Conservation (phyloP, 2,329 filamentous ascomycete species). For the Cladosporium sp. region DNA sequence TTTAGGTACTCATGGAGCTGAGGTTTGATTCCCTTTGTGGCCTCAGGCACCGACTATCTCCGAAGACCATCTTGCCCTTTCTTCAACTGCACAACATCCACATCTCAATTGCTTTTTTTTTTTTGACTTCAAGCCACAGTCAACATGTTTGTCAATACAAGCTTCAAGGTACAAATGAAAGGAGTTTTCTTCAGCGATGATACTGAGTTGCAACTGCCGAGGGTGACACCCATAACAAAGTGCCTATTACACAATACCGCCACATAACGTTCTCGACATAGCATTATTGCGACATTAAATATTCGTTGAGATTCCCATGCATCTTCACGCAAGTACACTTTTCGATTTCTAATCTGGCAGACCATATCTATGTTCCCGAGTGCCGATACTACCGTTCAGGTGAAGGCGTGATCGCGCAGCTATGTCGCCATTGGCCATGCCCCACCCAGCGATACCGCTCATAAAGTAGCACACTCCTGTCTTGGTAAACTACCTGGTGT, state of each 20-base stretch:
- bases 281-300: background rate
- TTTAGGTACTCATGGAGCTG: no score
- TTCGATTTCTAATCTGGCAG: conserved; percentile 5
- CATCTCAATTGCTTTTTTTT: background rate
- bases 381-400: conserved; percentile 3
- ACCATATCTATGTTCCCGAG: background rate
- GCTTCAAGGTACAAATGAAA: no score
- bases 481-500: background rate
- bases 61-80: background rate
- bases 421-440: conserved; percentile 21
- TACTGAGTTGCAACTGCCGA: background rate
- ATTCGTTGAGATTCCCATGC: background rate
- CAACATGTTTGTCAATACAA: background rate
- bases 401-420: conserved; percentile 20
- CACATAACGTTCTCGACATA: background rate
- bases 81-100: background rate
- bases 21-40: no score
- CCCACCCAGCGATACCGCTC: conserved; percentile 12
- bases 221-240: background rate
- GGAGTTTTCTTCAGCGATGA: no score
- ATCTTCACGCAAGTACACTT: background rate
- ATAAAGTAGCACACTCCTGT: background rate
- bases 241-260: background rate
- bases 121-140: background rate
- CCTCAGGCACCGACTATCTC: background rate